Base-by-base conservation (phyloP, 169 alveolate genomes). In the Fabrea salina region DNA sequence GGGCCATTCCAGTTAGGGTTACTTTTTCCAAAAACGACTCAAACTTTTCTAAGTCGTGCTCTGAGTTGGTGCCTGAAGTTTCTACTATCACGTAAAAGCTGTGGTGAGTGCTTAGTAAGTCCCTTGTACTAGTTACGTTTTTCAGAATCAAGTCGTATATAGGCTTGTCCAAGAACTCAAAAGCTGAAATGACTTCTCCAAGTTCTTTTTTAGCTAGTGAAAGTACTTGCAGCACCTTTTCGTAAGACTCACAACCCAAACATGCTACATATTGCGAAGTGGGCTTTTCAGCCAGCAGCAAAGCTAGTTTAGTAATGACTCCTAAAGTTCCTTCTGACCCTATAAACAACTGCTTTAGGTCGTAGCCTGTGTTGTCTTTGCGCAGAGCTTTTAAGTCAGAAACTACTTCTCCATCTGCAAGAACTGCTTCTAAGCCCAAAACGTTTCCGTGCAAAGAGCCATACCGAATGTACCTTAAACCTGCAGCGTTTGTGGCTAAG, bases 241-340 rank as follows among this genome's bases (percentile, higher is more conserved):
- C 74, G 59, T 82, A 92, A 43, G 75, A 41, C 19, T 75, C 78
- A 11, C 77, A 51, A 3, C 85, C 79, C 16, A 93, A 32, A 3
- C 82, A 35, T 39, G 80, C 53, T 13, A 83, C 49, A 2, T 85
- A 61, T 32, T 50, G 67, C 11, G 67, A 16, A 33, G 76, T 37
- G 30, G 91, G 92, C 39, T 43, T 51, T 32, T 82, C 81, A 19
- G 90, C 85, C 39, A 92, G 80, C n/a, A 81, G 57, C 3, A 94
- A 68, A 47, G 91, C 88, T 1, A 86, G 86, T 54, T 92, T 84
- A 27, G 97, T 92, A 19, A 94, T 86, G 13, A 92, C 79, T 5
- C 97, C 97, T 43, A 94, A 72, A 6, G 91, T 90, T 25, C 97
- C 97, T 79, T 94, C 97, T 16, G 94, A 77, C 37, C 96, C 96